Evolutionary conservation across 176 grass and related monocot genomes (phyloP), one percentile per base, ranked within the genome.

Genomic region (Tuctoria greenei): DNA sequence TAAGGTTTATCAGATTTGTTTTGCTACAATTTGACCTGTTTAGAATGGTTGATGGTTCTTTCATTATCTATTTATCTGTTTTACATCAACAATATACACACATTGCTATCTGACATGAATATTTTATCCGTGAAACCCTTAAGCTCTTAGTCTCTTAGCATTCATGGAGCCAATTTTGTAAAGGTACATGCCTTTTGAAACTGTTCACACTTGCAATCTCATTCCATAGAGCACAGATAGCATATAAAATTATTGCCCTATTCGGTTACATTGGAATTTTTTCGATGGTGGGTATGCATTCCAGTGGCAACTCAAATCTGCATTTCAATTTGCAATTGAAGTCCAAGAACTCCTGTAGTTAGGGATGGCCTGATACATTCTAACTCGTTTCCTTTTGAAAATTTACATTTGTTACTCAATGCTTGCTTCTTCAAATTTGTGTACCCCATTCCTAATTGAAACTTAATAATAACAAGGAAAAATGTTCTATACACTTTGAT

Each of bases 401-500:
- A 83, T 67, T 76, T 10, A 17, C 21, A 12, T 16, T 74, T 77
- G n/a, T 68, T 75, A 16, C 51, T 85, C 3, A 6, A 21, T 60
- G 8, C 1, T 27, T 52, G 41, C 46, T 44, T 21, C 73, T 41
- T 64, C 51, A 66, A 66, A 40, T 12, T 1, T 2, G 0, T 51
- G 31, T 58, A 36, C 10, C 21, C 5, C 38, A 42, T 25, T 51
- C 25, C 28, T n/a, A 17, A 20, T 60, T 8, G 26, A 50, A 62
- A 36, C 18, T 58, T 40, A 10, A 8, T 46, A 67, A 4, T 40
- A 15, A 8, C 46, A 67, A 4, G 8, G 6, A 37, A 24, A 65
- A 35, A 7, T 70, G 8, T 38, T 28, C 16, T 72, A 28, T 15
- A 16, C 47, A 79, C 43, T 28, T 59, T 27, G 18, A 42, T 15